phyloP scores from a whole-genome alignment of 306 rosid genomes.

The Malus asiatica region DNA sequence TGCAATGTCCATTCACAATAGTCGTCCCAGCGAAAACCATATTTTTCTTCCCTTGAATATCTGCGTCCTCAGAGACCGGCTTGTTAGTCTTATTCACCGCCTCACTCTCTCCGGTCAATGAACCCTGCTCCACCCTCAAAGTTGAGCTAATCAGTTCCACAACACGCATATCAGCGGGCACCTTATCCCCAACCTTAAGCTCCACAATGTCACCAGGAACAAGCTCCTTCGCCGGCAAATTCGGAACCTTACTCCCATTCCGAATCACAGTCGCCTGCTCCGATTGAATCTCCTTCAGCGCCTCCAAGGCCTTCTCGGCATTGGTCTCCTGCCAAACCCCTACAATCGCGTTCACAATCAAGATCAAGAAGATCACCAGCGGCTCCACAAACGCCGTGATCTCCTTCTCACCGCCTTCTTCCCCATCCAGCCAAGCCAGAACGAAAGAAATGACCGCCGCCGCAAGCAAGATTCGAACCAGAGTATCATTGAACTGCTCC shows the following conservation, averaged over 20 bases:
- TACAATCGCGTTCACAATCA: constrained; percentile 55
- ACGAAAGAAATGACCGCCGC: constrained; percentile 87
- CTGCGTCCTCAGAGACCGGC: constrained; percentile 32
- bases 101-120: constrained; percentile 49
- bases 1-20: constrained; percentile 60
- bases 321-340: constrained; percentile 96
- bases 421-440: constrained; percentile 79
- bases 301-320: constrained; percentile 92
- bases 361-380: constrained; percentile 41
- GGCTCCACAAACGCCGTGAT: constrained; percentile 54
- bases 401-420: constrained; percentile 44
- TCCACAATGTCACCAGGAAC: constrained; percentile 66
- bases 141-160: constrained; percentile 36
- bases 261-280: constrained; percentile 70
- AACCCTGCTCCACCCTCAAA: constrained; percentile 43
- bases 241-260: constrained; percentile 29
- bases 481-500: constrained; percentile 82
- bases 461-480: constrained; percentile 73
- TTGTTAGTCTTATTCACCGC: constrained; percentile 43
- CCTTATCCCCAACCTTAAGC: constrained; percentile 42
- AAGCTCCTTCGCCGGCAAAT: constrained; percentile 64
- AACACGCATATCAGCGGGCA: constrained; percentile 45
- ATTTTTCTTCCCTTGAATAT: constrained; percentile 42
- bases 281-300: constrained; percentile 86
- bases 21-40: constrained; percentile 73